Percentiles rank a stretch among this genome's conserved stretches.
These are phyloP conservation scores for Cucumis cinereus DNA, from an alignment of 306 rosid species.

Conservation along the genomic window DNA sequence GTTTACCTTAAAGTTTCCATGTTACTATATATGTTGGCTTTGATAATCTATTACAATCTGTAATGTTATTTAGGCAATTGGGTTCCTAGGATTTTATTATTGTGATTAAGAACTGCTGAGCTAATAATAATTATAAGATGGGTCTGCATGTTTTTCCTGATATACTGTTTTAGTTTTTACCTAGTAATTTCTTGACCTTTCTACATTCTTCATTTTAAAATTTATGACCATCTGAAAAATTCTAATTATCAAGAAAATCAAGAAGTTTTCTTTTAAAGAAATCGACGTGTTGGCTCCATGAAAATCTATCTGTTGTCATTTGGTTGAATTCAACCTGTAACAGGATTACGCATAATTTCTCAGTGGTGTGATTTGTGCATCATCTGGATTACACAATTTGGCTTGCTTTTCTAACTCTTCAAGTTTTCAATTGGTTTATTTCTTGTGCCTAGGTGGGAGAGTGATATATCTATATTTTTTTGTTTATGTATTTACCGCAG, in stretches of 20 bases:
- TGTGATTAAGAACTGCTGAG: background rate
- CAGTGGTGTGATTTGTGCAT: background rate
- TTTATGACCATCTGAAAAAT: background rate
- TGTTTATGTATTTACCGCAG: conserved; percentile 21
- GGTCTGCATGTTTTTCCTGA: background rate
- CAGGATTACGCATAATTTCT: background rate
- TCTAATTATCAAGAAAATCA: background rate
- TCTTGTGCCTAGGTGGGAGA: background rate
- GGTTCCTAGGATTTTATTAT: background rate
- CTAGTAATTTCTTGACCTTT: background rate
- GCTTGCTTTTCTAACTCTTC: background rate
- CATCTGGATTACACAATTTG: background rate
- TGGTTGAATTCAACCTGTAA: background rate
- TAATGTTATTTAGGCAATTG: background rate
- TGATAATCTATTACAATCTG: background rate
- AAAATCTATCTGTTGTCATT: background rate
- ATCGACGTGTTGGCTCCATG: background rate
- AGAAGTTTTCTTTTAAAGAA: background rate
- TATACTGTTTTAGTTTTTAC: background rate
- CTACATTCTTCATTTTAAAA: background rate
- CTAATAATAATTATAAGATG: background rate
- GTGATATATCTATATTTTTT: background rate
- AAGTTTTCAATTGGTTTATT: background rate
- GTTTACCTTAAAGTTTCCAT: background rate
- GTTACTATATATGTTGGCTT: background rate